These are phyloP conservation scores for Pestalotiopsis sp. DNA, from an alignment of 2,329 filamentous ascomycete genomes.

Conservation along the genomic window DNA sequence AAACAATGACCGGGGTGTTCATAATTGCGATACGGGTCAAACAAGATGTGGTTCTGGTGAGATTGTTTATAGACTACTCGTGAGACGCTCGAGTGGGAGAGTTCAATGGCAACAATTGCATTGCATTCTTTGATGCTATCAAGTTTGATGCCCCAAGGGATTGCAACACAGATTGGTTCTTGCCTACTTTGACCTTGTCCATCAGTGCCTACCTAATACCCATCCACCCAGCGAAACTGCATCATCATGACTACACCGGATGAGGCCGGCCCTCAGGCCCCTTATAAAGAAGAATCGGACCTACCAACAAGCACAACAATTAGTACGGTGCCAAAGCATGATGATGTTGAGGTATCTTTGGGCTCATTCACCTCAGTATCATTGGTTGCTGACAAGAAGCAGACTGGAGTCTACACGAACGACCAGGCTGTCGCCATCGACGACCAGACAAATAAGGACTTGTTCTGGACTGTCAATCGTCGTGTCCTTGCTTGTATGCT, in stretches of 20 bases:
- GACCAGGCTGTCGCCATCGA: constrained; percentile 43
- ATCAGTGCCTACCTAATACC: background rate
- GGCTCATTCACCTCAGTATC: background rate
- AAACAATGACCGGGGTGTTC: background rate
- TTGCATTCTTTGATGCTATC: background rate
- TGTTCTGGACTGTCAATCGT: constrained; percentile 52
- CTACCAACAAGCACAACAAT: background rate
- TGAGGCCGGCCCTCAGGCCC: background rate
- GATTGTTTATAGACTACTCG: background rate
- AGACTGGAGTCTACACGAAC: constrained; percentile 14
- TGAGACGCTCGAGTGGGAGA: too few relatives aligned
- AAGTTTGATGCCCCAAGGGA: background rate
- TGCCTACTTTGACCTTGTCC: background rate
- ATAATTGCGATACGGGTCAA: background rate
- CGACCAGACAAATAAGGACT: constrained; percentile 49
- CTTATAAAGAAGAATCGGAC: background rate
- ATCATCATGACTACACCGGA: background rate
- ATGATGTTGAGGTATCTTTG: background rate
- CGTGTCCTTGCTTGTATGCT: constrained; percentile 52
- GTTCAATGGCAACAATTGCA: background rate
- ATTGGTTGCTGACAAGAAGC: background rate
- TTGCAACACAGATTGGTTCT: too few relatives aligned
- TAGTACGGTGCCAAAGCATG: background rate
- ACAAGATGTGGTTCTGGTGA: background rate
- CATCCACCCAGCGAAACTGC: background rate